Conservation (phyloP, 106 monocot genomes). For the Chionographis japonica region DNA sequence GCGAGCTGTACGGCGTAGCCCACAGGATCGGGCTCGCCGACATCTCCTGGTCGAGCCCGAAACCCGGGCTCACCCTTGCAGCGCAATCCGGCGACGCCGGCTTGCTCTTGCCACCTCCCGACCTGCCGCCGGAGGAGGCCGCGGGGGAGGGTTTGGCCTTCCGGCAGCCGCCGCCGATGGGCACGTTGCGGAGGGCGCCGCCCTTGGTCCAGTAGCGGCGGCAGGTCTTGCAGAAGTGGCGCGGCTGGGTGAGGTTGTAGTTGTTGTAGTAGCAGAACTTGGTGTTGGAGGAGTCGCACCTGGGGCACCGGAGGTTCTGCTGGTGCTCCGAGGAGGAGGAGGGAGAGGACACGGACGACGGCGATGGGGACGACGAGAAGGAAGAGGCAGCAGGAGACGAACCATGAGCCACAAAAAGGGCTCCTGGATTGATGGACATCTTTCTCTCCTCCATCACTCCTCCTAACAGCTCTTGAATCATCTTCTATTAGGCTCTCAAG, state of each 20-base stretch:
- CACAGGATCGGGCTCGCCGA: slow-evolving; percentile 10
- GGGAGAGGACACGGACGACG: background rate
- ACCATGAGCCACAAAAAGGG: background rate
- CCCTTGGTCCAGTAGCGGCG: slow-evolving; percentile 63
- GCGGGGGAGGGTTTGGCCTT: slow-evolving; percentile 21
- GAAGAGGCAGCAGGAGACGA: slow-evolving; percentile 1
- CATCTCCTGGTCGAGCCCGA: slow-evolving; percentile 3
- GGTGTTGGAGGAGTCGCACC: slow-evolving; percentile 56
- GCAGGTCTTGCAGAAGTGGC: slow-evolving; percentile 63
- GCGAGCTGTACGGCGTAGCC: slow-evolving; percentile 20
- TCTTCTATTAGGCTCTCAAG: background rate
- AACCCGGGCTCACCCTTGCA: background rate
- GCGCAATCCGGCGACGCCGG: background rate
- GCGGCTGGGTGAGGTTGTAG: slow-evolving; percentile 58
- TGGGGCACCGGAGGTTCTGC: slow-evolving; percentile 39
- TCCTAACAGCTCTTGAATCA: slow-evolving; percentile 29
- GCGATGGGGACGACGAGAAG: background rate
- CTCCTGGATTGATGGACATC: slow-evolving; percentile 6
- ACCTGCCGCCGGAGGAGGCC: background rate
- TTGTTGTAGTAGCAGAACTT: slow-evolving; percentile 67
- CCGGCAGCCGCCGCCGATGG: slow-evolving; percentile 52
- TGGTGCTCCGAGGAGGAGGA: slow-evolving; percentile 10
- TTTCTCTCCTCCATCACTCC: slow-evolving; percentile 17
- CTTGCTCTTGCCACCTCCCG: slow-evolving; percentile 2
- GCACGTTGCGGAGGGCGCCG: slow-evolving; percentile 53